Conservation (phyloP, 164 flowering plant genomes). For the Magnolia changhungtana region DNA sequence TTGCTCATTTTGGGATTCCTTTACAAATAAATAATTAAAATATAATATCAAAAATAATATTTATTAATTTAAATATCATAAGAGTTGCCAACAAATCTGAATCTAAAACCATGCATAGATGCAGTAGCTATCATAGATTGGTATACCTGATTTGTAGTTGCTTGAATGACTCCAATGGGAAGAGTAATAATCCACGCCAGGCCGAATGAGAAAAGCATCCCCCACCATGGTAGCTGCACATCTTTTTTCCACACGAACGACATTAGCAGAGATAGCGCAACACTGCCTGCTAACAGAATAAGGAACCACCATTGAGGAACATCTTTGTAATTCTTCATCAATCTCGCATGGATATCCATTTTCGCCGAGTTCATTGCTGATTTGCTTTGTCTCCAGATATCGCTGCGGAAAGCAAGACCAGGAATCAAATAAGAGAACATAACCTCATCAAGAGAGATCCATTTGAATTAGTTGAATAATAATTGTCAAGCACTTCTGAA, state of each 20-base stretch:
- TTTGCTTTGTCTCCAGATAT: conserved; percentile 70
- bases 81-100: background rate
- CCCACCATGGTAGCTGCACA: conserved; percentile 94
- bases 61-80: too few relatives aligned
- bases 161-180: conserved; percentile 95
- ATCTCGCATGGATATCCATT: conserved; percentile 67
- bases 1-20: too few relatives aligned
- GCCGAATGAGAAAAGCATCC: conserved; percentile 73
- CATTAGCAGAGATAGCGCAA: conserved; percentile 57
- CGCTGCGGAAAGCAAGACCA: conserved; percentile 34
- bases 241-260: conserved; percentile 67
- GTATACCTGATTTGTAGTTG: conserved; percentile 90
- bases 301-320: conserved; percentile 89
- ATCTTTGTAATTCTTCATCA: conserved; percentile 37
- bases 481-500: too few relatives aligned
- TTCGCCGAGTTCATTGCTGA: conserved; percentile 61
- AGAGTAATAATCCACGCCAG: conserved; percentile 81
- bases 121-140: background rate
- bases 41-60: too few relatives aligned
- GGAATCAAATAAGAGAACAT: background rate
- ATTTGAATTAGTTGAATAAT: too few relatives aligned
- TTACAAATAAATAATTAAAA: too few relatives aligned
- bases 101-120: background rate
- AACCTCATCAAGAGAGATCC: background rate
- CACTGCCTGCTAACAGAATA: conserved; percentile 49